Base-by-base conservation (phyloP, 2,329 filamentous ascomycete species). In the Magnaporthiopsis poae region DNA sequence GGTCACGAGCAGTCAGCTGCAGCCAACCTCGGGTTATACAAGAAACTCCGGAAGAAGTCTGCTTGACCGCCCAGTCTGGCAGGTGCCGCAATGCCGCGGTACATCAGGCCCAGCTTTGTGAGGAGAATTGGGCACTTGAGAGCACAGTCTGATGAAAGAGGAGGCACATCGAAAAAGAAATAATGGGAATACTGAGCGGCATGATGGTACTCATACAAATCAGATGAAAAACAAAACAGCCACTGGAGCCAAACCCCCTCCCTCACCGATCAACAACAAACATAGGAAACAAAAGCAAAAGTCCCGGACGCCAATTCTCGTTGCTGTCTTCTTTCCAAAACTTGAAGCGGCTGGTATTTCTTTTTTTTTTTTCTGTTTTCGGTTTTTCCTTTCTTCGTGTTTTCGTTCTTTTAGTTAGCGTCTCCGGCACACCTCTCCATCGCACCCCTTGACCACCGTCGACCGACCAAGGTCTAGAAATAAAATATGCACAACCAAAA, bases 281-380 rank as follows among this genome's bases (percentile, higher is more conserved):
- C 35, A 63, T 39, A 63, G n/a, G 46, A 35, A 64, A 64, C 63
- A 60, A 64, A 64, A 60, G 12, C 13, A 46, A 59, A 56, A 56
- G 31, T n/a, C 60, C 60, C 9, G 18, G 21, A 29, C 60, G 60
- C 60, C 60, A 29, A 29, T 61, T 29, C 25, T 31, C 21, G 25
- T 62, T 33, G n/a, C 61, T 62, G 31, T 52, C 46, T 56, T n/a
- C 46, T 56, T 56, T 56, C 18, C 46, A 56, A 25, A 9, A 11
- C 9, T n/a, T 11, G 46, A 56, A 56, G 46, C 18, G 18, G 21
- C 5, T 56, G 46, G 46, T 56, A 25, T 11, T 56, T 25, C 21
- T 56, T 56, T 56, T 25, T 56, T 27, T 27, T 27, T 27, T 27
- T 27, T 27, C 2, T 27, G 18, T n/a, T 25, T 56, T 56, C 3